These are phyloP conservation scores for Crepidotus variabilis DNA, from an alignment of 768 basidiomycete genomes.

Conservation along the genomic window DNA sequence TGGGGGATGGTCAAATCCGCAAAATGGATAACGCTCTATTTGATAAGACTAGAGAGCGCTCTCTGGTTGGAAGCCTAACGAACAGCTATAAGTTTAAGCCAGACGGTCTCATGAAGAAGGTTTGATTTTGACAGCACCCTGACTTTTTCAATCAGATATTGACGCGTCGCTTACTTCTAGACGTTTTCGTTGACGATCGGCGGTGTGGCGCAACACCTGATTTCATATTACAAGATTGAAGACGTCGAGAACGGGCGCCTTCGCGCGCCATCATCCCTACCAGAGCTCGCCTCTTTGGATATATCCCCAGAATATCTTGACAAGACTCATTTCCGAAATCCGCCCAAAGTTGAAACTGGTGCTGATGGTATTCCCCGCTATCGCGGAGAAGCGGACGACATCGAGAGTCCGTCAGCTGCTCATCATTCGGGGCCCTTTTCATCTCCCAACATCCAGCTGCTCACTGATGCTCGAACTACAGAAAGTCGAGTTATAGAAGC, in stretches of 20 bases:
- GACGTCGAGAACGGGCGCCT: conserved; percentile 89
- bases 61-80: conserved; percentile 85
- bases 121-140: conserved; percentile 29
- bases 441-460: conserved; percentile 31
- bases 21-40: conserved; percentile 47
- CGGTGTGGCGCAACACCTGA: conserved; percentile 86
- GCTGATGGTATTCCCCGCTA: conserved; percentile 81
- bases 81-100: conserved; percentile 92
- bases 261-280: conserved; percentile 81
- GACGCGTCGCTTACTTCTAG: conserved; percentile 33
- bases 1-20: conserved; percentile 43
- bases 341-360: conserved; percentile 84
- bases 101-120: conserved; percentile 97
- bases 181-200: conserved; percentile 88
- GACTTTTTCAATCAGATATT: conserved; percentile 2
- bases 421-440: conserved; percentile 24
- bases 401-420: conserved; percentile 42
- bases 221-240: conserved; percentile 91
- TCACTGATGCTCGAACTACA: conserved; percentile 40
- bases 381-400: conserved; percentile 78
- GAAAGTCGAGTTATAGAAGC: conserved; percentile 38
- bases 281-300: conserved; percentile 81
- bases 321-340: conserved; percentile 87
- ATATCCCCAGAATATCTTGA: conserved; percentile 88
- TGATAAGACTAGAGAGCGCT: conserved; percentile 75